Percentiles rank a stretch among this genome's conserved stretches.
Conservation (phyloP, 164 flowering plant species). For the Kalanchoe fedtschenkoi region DNA sequence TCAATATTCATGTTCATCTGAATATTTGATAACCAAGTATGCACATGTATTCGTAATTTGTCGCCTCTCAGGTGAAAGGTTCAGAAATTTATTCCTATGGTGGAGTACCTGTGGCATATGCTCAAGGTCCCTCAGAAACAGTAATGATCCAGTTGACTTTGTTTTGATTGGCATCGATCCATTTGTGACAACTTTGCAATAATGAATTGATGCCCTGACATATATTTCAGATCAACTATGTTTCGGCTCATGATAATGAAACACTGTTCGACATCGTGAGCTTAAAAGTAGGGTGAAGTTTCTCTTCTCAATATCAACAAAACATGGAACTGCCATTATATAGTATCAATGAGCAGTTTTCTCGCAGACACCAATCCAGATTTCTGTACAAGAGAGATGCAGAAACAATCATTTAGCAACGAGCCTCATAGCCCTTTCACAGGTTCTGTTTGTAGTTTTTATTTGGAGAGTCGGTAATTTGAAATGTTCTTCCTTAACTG, state of each 20-base stretch:
- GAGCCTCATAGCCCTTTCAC: constrained; percentile 79
- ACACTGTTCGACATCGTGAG: constrained; percentile 81
- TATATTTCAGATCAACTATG: constrained; percentile 63
- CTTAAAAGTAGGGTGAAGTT: constrained; percentile 51
- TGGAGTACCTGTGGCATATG: constrained; percentile 68
- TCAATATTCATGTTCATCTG: neutral
- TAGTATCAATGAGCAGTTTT: constrained; percentile 1
- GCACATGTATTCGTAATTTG: neutral
- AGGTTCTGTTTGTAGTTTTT: constrained; percentile 32
- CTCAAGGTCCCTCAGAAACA: constrained; percentile 66
- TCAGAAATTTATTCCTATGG: constrained; percentile 60
- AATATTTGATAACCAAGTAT: neutral
- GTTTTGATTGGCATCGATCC: neutral
- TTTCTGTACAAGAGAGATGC: constrained; percentile 74
- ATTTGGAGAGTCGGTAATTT: neutral
- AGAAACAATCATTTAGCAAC: constrained; percentile 85
- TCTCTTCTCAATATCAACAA: neutral
- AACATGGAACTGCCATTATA: neutral
- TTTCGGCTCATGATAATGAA: constrained; percentile 96
- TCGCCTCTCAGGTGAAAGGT: constrained; percentile 69
- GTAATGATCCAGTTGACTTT: constrained; percentile 27
- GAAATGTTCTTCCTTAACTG: neutral
- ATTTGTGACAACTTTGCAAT: constrained; percentile 4
- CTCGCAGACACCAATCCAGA: constrained; percentile 52
- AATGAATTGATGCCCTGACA: neutral